Percentiles rank a stretch among this genome's conserved stretches.
phyloP scores from a whole-genome alignment of 2,329 filamentous ascomycete genomes.

The Neonectria punicea region DNA sequence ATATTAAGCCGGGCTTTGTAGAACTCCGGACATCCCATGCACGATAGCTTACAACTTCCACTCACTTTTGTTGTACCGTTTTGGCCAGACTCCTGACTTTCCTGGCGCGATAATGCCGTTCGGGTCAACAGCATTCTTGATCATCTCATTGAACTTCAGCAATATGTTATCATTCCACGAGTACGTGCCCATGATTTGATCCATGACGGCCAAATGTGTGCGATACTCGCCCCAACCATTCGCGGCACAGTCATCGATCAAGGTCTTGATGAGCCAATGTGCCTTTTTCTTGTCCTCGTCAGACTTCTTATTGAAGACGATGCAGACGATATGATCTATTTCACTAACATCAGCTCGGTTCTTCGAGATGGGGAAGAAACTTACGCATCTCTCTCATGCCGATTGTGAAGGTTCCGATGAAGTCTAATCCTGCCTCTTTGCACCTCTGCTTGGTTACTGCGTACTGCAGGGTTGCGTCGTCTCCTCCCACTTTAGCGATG shows the following conservation, averaged over 20 bases:
- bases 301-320: slow-evolving; percentile 60
- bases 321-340: slow-evolving; percentile 56
- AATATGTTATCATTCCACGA: slow-evolving; percentile 55
- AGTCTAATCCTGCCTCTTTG: slow-evolving; percentile 35
- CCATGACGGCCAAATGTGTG: slow-evolving; percentile 58
- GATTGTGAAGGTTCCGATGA: slow-evolving; percentile 31
- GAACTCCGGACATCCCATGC: neutral
- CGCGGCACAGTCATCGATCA: slow-evolving; percentile 54
- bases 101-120: slow-evolving; percentile 51
- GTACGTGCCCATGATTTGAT: slow-evolving; percentile 59
- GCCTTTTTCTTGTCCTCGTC: slow-evolving; percentile 49
- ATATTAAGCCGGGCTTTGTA: neutral
- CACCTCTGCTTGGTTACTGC: slow-evolving; percentile 22
- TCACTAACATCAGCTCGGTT: neutral
- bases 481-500: slow-evolving; percentile 34
- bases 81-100: slow-evolving; percentile 51
- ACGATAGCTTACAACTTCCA: neutral
- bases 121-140: slow-evolving; percentile 58
- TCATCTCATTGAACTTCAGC: slow-evolving; percentile 55
- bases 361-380: neutral
- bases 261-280: slow-evolving; percentile 45
- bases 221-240: slow-evolving; percentile 59
- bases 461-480: slow-evolving; percentile 23
- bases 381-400: slow-evolving; percentile 23
- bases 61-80: slow-evolving; percentile 17